phyloP scores from a whole-genome alignment of 352 stramenopile genomes.

The Pythium coloratum region DNA sequence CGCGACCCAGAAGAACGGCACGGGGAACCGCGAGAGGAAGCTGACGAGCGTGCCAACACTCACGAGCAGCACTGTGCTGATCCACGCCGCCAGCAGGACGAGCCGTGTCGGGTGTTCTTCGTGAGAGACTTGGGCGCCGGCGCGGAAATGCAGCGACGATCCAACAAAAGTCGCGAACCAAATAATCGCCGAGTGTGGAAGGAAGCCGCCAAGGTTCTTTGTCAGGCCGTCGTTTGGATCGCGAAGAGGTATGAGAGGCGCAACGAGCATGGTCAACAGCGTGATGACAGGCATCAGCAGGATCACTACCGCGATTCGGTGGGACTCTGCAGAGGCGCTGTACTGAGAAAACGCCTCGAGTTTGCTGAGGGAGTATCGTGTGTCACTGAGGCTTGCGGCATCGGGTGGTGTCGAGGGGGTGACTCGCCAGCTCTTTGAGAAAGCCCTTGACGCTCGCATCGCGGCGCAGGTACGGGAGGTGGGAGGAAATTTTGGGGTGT shows the following conservation, averaged over 20 bases:
- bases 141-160: not conserved
- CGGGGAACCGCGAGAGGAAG: not conserved
- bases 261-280: not conserved
- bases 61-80: not conserved
- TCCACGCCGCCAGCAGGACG: not conserved
- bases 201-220: not conserved
- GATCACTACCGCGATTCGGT: not conserved
- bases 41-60: not conserved
- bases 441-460: not conserved
- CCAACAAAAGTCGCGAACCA: not conserved
- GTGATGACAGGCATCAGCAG: not conserved
- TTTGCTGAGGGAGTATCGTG: not conserved
- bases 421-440: not conserved
- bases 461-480: too few relatives aligned
- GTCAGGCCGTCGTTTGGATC: not conserved
- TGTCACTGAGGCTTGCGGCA: not conserved
- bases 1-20: not conserved
- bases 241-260: not conserved
- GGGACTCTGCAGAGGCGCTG: not conserved
- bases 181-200: not conserved
- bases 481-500: too few relatives aligned
- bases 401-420: not conserved
- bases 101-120: not conserved
- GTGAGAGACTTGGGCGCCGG: not conserved
- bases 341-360: not conserved